Evolutionary conservation across 352 stramenopile species (phyloP), one percentile per base, ranked within the genome.

Genomic region (Pythium monospermum): DNA sequence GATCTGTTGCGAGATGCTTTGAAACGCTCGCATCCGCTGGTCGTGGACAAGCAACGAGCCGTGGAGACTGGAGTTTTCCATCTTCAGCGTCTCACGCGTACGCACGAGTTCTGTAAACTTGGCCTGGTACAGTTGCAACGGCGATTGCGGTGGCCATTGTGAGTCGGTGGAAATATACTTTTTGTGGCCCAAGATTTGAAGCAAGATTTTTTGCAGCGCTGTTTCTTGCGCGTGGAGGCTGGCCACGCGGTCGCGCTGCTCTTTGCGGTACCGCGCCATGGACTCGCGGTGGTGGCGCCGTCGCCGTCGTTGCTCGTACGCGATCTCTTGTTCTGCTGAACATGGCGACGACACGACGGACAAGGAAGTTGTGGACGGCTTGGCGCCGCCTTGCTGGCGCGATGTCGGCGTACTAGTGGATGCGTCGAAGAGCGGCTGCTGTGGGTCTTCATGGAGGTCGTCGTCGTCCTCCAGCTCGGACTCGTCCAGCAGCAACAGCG

Each of bases 31-130:
- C 33, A 49, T 41, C 3, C 56, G 56, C 40, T 55, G 56, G 31
- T 54, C 56, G 45, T 52, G 31, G 22, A 38, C 15, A 12, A 22
- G 19, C 8, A 63, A 8, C 4, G 31, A 35, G 4, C 26, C 21
- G 2, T 22, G 26, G 33, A 63, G 48, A 2, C 52, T 35, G 8
- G 30, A 23, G 23, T 53, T 46, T 22, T 63, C 56, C 26, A 58
- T 35, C 22, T 33, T 19, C 13, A 63, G 46, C 41, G 42, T 16
- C 19, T 63, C 56, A 3, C 56, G 25, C 26, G 48, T n/a, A 0
- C 56, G 56, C 22, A 63, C 56, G 23, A 63, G 56, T 26, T 58
- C 48, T 2, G 56, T 53, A 11, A 58, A 63, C 31, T 37, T 18
- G 38, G 30, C 36, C 33, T 45, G 37, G 41, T 36, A 63, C 39